Evolutionary conservation across 495 filamentous ascomycete genomes (phyloP).

Genomic region (Usnea hakonensis): DNA sequence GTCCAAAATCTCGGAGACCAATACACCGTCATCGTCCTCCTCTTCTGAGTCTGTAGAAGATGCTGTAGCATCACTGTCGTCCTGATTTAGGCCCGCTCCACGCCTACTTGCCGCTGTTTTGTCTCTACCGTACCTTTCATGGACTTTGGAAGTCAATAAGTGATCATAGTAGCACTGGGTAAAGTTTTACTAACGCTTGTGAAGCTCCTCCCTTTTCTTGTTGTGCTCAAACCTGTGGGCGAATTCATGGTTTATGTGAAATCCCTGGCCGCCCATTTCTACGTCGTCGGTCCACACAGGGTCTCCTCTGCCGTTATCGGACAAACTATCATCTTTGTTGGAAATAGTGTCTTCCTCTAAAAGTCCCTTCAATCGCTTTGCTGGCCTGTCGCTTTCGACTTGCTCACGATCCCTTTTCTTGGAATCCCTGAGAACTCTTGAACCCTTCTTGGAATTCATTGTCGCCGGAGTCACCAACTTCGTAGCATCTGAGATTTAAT

Average conservation of each 20-base stretch:
- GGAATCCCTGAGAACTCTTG: not conserved
- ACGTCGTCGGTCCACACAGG: constrained; percentile 23
- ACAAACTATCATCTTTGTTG: constrained; percentile 50
- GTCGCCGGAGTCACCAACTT: not conserved
- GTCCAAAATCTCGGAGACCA: constrained; percentile 75
- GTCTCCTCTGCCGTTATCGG: constrained; percentile 41
- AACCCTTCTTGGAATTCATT: not conserved
- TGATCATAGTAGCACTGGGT: constrained; percentile 5
- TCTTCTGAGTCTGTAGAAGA: constrained; percentile 63
- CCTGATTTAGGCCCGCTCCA: constrained; percentile 26
- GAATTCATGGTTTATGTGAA: constrained; percentile 88
- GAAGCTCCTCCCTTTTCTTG: constrained; percentile 86
- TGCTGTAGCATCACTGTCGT: constrained; percentile 40
- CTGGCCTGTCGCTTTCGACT: constrained; percentile 30
- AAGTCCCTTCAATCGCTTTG: constrained; percentile 40
- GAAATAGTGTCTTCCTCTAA: constrained; percentile 43
- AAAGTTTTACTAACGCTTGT: constrained; percentile 54
- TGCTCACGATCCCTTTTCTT: not conserved
- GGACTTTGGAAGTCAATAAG: constrained; percentile 46
- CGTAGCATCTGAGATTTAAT: not conserved
- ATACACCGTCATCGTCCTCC: constrained; percentile 82
- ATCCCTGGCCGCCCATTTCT: constrained; percentile 25
- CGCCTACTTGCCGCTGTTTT: constrained; percentile 28
- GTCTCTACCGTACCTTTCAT: constrained; percentile 71
- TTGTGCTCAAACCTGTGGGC: constrained; percentile 89